Base-by-base conservation (phyloP, 768 basidiomycete species). In the Lactarius akahatsu region DNA sequence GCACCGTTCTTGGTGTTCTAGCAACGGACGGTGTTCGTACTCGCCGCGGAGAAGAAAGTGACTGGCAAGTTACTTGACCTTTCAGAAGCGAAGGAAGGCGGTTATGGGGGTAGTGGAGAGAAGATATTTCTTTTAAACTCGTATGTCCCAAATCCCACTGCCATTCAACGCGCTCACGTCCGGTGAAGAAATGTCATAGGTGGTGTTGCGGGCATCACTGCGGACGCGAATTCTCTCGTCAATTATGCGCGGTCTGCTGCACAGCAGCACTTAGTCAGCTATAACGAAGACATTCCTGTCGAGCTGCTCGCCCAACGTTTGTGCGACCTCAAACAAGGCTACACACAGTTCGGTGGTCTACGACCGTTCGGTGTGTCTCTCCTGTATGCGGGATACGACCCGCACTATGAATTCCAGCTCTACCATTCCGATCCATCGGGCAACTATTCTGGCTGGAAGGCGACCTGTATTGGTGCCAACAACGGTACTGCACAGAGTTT, bases 341-440 rank as follows among this genome's bases (percentile, higher is more conserved):
- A 98, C 75, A 98, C 96, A 45, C 96, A 98, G 73, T 96, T 86
- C 70, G 96, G 96, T 80, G 96, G 96, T 80, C 87, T 99, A 18
- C 92, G 97, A 52, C 97, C 97, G 20, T 99, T 98, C 77, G 97
- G 97, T 72, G 97, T 98, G 26, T 97, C 96, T 43, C 81, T 99
- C 54, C 85, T 99, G 43, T 98, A 98, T 71, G 95, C 96, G 11
- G 97, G 97, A 57, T 95, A 94, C 76, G 97, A 99, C 79, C 88
- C 94, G 57, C 91, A 97, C 76, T 94, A 98, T 78, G 80, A 87
- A 64, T 97, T 98, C 85, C 97, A 99, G 76, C 86, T 99, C 28
- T 99, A 98, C 81, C 95, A 97, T 76, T 95, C 94, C 8, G 97
- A 98, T 75, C 97, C 96, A 2, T 96, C 94, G 55, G 97, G 97